These are phyloP conservation scores for Graphilbum ipis-grandicollis DNA, from an alignment of 2,329 filamentous ascomycete species.

Conservation along the genomic window DNA sequence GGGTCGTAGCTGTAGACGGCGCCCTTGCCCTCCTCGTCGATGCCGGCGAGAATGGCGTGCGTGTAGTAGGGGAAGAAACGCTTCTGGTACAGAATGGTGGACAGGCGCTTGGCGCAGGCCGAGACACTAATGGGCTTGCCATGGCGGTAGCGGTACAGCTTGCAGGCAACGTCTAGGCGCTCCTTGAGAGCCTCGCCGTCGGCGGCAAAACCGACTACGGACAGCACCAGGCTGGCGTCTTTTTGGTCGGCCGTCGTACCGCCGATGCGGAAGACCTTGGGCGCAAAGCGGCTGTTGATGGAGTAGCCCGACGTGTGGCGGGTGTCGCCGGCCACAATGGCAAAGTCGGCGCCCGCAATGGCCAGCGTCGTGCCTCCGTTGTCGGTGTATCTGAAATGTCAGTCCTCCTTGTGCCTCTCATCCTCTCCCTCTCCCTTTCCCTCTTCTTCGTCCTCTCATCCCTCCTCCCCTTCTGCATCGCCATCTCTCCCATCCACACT, in stretches of 20 bases:
- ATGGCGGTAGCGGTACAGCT: constrained; percentile 98
- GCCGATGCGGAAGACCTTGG: constrained; percentile 95
- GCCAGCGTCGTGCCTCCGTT: constrained; percentile 94
- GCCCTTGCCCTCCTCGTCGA: constrained; percentile 88
- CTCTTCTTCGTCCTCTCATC: background rate
- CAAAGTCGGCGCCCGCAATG: constrained; percentile 85
- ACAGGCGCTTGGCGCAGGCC: constrained; percentile 86
- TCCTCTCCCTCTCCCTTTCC: background rate
- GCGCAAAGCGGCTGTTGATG: constrained; percentile 92
- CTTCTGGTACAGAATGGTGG: constrained; percentile 91
- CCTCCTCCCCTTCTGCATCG: background rate
- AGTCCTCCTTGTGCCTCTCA: background rate
- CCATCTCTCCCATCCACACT: background rate
- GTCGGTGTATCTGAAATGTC: constrained; percentile 65
- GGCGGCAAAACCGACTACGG: constrained; percentile 88
- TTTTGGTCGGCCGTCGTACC: constrained; percentile 74
- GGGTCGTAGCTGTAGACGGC: constrained; percentile 96
- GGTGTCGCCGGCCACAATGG: constrained; percentile 94
- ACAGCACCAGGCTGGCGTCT: constrained; percentile 74
- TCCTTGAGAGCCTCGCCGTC: constrained; percentile 90
- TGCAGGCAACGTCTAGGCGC: constrained; percentile 83
- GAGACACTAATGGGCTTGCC: constrained; percentile 90
- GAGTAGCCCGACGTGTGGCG: constrained; percentile 91
- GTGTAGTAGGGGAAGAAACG: constrained; percentile 99
- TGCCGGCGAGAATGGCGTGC: constrained; percentile 77